A percentile compares a stretch with the other conserved stretches of the same genome.
Evolutionary conservation across 2,329 filamentous ascomycete species (phyloP).

Genomic region (Colletotrichum cereale): DNA sequence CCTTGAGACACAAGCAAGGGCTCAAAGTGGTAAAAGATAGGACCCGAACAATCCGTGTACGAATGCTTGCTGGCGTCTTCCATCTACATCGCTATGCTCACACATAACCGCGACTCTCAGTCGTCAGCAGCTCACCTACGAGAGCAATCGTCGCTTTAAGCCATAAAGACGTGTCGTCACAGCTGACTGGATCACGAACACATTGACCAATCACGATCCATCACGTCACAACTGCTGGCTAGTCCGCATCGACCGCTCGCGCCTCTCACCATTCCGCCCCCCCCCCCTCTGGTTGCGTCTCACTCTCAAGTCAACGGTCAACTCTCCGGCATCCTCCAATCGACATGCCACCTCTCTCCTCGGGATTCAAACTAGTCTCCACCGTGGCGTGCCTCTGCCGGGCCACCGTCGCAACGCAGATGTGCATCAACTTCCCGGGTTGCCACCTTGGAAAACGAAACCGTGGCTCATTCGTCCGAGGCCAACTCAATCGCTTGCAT

Average conservation of each 20-base stretch:
- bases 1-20: not conserved
- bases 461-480: not conserved
- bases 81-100: not conserved
- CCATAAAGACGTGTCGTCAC: slow-evolving; percentile 27
- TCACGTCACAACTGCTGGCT: slow-evolving; percentile 17
- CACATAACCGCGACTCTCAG: not conserved
- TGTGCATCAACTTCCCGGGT: not conserved
- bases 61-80: not conserved
- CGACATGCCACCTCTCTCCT: not conserved
- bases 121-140: too few relatives aligned
- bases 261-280: not conserved
- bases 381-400: not conserved
- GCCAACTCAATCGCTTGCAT: slow-evolving; percentile 1
- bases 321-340: not conserved
- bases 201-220: slow-evolving; percentile 28
- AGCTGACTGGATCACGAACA: slow-evolving; percentile 2
- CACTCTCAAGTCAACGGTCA: slow-evolving; percentile 1
- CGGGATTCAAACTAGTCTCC: not conserved
- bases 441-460: not conserved
- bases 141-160: not conserved
- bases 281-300: not conserved
- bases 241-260: slow-evolving; percentile 6
- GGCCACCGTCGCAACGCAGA: not conserved
- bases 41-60: not conserved
- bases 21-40: not conserved